A percentile compares a stretch with the other conserved stretches of the same genome.
Conservation (phyloP, 768 basidiomycete genomes). For the Naganishia onofrii region DNA sequence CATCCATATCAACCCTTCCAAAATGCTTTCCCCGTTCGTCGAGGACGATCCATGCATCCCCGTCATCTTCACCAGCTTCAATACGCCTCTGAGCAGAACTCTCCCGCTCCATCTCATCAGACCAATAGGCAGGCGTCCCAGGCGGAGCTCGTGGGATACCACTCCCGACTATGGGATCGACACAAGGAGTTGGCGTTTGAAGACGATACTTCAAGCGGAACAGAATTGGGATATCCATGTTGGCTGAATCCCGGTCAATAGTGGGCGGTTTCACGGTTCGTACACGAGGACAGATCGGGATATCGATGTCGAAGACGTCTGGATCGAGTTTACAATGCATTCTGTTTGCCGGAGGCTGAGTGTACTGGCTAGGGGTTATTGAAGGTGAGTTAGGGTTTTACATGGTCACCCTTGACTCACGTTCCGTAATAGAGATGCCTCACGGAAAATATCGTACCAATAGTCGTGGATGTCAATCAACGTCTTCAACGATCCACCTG, state of each 20-base stretch:
- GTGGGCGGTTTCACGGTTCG: neutral
- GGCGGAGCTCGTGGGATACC: neutral
- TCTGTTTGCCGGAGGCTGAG: neutral
- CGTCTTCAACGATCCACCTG: neutral
- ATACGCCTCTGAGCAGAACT: neutral
- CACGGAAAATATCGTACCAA: no score
- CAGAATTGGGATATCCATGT: conserved; percentile 21
- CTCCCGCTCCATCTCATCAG: conserved; percentile 17
- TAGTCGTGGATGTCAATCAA: neutral
- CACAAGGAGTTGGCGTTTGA: neutral
- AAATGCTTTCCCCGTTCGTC: neutral
- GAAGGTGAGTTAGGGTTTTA: neutral
- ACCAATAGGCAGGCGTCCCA: neutral
- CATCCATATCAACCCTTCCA: conserved; percentile 12
- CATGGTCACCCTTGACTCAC: neutral
- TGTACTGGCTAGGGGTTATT: neutral
- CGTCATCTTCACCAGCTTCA: neutral
- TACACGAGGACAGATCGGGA: neutral
- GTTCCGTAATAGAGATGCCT: neutral
- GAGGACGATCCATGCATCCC: conserved; percentile 3
- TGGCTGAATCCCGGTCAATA: neutral
- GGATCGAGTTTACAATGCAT: neutral
- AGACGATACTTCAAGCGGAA: neutral
- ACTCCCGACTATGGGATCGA: neutral
- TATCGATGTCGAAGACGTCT: conserved; percentile 12